These are phyloP conservation scores for Mycena chlorophos DNA, from an alignment of 768 basidiomycete genomes.

Conservation along the genomic window DNA sequence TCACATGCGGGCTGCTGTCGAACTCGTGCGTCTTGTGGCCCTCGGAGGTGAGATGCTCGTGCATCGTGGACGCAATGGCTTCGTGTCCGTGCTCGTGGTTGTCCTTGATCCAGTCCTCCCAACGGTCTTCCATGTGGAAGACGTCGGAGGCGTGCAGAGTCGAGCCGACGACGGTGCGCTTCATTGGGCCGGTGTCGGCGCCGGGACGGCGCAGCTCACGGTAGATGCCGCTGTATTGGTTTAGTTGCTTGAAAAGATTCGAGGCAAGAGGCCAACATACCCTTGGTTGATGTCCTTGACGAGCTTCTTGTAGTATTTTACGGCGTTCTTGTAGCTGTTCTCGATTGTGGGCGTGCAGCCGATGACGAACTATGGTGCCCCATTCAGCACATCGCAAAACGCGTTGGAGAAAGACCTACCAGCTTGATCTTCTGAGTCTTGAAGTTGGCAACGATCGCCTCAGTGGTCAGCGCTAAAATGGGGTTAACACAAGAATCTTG, in stretches of 20 bases:
- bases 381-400: neutral
- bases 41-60: neutral
- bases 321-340: neutral
- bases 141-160: neutral
- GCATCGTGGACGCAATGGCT: neutral
- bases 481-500: neutral
- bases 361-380: neutral
- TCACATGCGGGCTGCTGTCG: neutral
- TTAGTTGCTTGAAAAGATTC: neutral
- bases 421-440: neutral
- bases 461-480: neutral
- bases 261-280: neutral
- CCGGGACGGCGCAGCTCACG: neutral
- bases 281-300: neutral
- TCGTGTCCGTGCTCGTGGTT: constrained; percentile 1
- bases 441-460: neutral
- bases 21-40: neutral
- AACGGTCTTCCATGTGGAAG: neutral
- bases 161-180: neutral
- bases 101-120: neutral
- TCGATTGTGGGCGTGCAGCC: neutral
- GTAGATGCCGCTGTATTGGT: neutral
- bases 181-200: neutral
- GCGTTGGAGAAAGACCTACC: neutral
- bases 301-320: neutral